phyloP scores from a whole-genome alignment of 495 filamentous ascomycete genomes.

The Xylaria venustula region DNA sequence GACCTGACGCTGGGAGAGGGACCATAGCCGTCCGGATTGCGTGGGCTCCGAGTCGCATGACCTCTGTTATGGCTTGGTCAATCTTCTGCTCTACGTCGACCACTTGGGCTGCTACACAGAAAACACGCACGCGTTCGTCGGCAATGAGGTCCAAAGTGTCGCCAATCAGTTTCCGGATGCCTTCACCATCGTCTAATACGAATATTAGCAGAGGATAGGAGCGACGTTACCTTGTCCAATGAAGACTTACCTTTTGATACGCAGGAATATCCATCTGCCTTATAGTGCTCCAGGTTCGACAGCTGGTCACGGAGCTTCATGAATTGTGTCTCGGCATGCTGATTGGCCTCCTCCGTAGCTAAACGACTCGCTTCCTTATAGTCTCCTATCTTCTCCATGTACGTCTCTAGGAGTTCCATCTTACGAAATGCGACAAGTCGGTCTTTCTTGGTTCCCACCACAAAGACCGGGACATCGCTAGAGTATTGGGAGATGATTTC shows the following conservation, averaged over 20 bases:
- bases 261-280: neutral
- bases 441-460: slow-evolving; percentile 3
- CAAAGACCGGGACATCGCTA: neutral
- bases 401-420: neutral
- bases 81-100: slow-evolving; percentile 5
- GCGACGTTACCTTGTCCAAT: neutral
- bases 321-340: neutral
- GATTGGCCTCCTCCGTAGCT: neutral
- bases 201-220: neutral
- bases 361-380: neutral
- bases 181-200: neutral
- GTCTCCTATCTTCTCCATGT: neutral
- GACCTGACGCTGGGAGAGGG: neutral
- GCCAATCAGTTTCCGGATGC: neutral
- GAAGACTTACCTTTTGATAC: neutral
- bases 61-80: slow-evolving; percentile 3
- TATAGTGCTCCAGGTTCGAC: neutral
- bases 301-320: neutral
- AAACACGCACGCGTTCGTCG: slow-evolving; percentile 4
- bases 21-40: neutral
- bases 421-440: neutral
- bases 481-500: neutral
- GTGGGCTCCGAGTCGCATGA: slow-evolving; percentile 1
- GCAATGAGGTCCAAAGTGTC: neutral
- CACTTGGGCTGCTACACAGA: slow-evolving; percentile 1